Percentiles rank a stretch among this genome's conserved stretches.
These are phyloP conservation scores for Sicyos baderoa DNA, from an alignment of 306 rosid genomes.

Conservation along the genomic window DNA sequence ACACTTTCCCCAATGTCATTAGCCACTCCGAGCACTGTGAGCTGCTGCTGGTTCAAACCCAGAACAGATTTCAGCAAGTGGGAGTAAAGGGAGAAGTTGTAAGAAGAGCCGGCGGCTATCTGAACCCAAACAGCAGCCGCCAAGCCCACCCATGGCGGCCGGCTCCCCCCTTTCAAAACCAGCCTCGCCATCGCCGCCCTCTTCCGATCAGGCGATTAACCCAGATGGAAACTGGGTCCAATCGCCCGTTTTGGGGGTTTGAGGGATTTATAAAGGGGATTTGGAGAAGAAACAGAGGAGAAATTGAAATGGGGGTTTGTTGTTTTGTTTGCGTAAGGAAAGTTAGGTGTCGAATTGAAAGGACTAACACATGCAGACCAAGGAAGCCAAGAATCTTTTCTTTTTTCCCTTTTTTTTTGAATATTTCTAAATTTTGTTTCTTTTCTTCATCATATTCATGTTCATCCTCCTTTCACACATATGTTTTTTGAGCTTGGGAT, in stretches of 20 bases:
- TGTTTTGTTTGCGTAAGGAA: not conserved
- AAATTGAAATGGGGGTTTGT: not conserved
- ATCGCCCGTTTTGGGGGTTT: not conserved
- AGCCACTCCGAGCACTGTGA: constrained; percentile 74
- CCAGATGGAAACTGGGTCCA: not conserved
- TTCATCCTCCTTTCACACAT: no score
- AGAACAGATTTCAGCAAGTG: constrained; percentile 60
- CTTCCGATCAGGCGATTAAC: not conserved
- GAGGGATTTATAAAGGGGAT: not conserved
- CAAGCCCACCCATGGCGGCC: constrained; percentile 95
- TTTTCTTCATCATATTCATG: no score
- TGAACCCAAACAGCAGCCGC: constrained; percentile 76
- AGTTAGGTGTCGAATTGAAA: no score
- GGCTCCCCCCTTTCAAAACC: constrained; percentile 62
- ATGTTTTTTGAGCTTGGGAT: no score
- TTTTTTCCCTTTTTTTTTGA: no score
- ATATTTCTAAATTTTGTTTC: no score
- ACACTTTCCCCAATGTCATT: constrained; percentile 65
- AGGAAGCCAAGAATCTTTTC: no score
- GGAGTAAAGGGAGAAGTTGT: constrained; percentile 69
- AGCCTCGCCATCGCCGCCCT: constrained; percentile 29
- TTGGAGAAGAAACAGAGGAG: not conserved
- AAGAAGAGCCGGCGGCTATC: constrained; percentile 17
- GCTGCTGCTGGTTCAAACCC: constrained; percentile 62
- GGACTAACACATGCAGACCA: no score